Percentiles rank a stretch among this genome's conserved stretches.
These are phyloP conservation scores for Lenzites betulinus DNA, from an alignment of 768 basidiomycete genomes.

Conservation along the genomic window DNA sequence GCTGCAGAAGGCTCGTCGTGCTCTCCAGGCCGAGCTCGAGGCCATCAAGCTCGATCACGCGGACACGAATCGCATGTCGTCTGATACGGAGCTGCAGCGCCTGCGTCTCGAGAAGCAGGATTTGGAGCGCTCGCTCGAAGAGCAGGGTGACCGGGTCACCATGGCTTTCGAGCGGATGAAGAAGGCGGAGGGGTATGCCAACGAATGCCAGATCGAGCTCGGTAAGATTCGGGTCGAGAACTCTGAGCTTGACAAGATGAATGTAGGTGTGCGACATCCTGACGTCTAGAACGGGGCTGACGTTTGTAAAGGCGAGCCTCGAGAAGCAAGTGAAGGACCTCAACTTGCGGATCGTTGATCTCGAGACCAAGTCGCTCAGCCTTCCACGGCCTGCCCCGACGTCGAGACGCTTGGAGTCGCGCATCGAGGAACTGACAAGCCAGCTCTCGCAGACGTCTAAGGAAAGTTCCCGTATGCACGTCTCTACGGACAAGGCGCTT, in stretches of 20 bases:
- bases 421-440: conserved; percentile 71
- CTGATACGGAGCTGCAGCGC: conserved; percentile 73
- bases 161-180: conserved; percentile 78
- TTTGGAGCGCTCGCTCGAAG: conserved; percentile 74
- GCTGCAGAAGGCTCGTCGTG: conserved; percentile 79
- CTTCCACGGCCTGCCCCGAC: conserved; percentile 55
- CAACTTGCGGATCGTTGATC: conserved; percentile 78
- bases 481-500: conserved; percentile 53
- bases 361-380: conserved; percentile 78
- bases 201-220: conserved; percentile 75
- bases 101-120: conserved; percentile 82
- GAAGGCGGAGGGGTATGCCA: conserved; percentile 76
- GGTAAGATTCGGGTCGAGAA: conserved; percentile 80
- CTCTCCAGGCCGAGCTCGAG: conserved; percentile 79
- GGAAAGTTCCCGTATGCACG: conserved; percentile 41
- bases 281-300: conserved; percentile 3
- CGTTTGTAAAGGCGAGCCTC: conserved; percentile 59
- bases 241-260: conserved; percentile 74
- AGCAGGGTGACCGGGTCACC: conserved; percentile 71
- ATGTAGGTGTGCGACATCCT: conserved; percentile 47
- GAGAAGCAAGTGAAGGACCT: conserved; percentile 87
- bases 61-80: conserved; percentile 67
- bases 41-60: conserved; percentile 76
- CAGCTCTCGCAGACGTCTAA: conserved; percentile 56
- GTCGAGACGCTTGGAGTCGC: conserved; percentile 63